phyloP scores from a whole-genome alignment of 208 protist genomes.

The Crithidia fasciculata region DNA sequence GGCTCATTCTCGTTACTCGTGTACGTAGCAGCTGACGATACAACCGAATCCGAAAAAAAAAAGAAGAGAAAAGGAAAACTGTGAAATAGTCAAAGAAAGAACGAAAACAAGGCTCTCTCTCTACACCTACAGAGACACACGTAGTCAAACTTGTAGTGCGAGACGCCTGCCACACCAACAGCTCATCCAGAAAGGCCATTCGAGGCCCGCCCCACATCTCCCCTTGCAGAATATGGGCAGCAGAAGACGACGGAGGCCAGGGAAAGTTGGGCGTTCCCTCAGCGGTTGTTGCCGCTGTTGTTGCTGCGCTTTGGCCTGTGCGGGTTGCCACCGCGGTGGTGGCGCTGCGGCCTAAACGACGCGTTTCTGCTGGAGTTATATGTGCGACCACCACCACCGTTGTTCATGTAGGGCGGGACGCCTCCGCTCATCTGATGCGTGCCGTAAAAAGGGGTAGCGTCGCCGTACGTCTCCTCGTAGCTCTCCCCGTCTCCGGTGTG shows the following conservation, averaged over 20 bases:
- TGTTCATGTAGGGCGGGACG: conserved; percentile 18
- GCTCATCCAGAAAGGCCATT: no score
- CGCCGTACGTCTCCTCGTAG: conserved; percentile 37
- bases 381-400: conserved; percentile 10
- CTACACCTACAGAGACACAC: no score
- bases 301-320: conserved; percentile 26
- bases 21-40: no score
- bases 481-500: conserved; percentile 37
- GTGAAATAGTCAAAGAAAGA: neutral
- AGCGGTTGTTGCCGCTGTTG: conserved; percentile 14
- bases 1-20: no score
- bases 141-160: no score
- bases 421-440: conserved; percentile 69
- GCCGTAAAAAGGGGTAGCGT: conserved; percentile 62
- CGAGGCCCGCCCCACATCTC: no score
- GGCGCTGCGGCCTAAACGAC: conserved; percentile 17
- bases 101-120: neutral
- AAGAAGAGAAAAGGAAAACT: neutral
- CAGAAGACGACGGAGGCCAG: no score
- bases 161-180: no score
- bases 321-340: conserved; percentile 25
- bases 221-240: no score
- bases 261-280: neutral
- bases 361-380: conserved; percentile 27
- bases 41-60: neutral